Evolutionary conservation across 148 eudicot species (phyloP).

Genomic region (Arctostaphylos glauca): DNA sequence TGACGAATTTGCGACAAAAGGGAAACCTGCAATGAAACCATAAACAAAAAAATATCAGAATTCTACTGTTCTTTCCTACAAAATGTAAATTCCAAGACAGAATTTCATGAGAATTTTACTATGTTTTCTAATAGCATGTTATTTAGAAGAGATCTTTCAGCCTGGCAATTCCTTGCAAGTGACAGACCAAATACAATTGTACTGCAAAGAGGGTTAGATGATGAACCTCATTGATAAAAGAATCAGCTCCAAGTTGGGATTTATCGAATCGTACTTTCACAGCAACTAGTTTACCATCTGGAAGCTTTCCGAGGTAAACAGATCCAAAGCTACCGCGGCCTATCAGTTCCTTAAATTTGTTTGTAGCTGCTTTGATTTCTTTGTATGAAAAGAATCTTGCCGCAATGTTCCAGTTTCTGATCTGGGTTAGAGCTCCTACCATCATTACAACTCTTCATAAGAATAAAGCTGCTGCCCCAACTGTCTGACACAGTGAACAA

Average conservation of each 20-base stretch:
- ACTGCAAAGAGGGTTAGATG: background rate
- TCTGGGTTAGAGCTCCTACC: conserved; percentile 40
- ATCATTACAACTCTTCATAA: background rate
- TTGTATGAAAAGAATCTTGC: conserved; percentile 59
- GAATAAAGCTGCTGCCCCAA: conserved; percentile 2
- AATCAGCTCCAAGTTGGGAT: conserved; percentile 65
- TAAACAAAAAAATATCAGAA: conserved; percentile 3
- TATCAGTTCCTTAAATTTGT: conserved; percentile 61
- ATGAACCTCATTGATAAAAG: conserved; percentile 70
- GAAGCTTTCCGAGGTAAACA: conserved; percentile 67
- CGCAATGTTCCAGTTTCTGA: conserved; percentile 46
- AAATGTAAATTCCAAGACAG: background rate
- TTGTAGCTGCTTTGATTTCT: conserved; percentile 73
- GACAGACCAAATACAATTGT: background rate
- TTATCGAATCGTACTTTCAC: conserved; percentile 72
- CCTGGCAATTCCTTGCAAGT: background rate
- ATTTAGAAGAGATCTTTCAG: background rate
- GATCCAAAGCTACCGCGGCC: conserved; percentile 87
- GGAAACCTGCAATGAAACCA: conserved; percentile 39
- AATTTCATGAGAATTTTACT: background rate
- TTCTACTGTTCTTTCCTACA: background rate
- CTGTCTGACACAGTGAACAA: background rate
- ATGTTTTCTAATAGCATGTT: background rate
- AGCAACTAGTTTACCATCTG: conserved; percentile 61
- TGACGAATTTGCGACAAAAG: conserved; percentile 74